Conservation (phyloP, 768 basidiomycete species). For the Tricholoma sp. region DNA sequence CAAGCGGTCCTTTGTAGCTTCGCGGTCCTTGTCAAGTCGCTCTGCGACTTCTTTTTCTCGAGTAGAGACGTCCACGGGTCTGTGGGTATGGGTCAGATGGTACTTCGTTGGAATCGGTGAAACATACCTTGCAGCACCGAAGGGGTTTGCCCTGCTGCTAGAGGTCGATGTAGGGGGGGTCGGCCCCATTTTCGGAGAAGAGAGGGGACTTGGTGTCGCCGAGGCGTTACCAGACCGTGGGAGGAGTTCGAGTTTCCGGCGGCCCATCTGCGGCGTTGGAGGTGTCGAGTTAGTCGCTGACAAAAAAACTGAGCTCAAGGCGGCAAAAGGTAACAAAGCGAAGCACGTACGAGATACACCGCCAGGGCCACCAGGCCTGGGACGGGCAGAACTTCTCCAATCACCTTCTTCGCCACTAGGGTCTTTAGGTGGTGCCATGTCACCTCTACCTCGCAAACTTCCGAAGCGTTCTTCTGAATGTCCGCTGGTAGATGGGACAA, state of each 20-base stretch:
- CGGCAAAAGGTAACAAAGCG: background rate
- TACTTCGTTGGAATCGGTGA: background rate
- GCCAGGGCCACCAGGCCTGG: constrained; percentile 31
- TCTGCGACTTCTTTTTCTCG: constrained; percentile 74
- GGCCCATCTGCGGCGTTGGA: constrained; percentile 73
- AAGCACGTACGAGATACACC: constrained; percentile 59
- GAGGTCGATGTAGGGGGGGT: constrained; percentile 27
- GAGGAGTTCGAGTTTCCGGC: constrained; percentile 80
- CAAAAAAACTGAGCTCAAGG: background rate
- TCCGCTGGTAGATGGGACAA: constrained; percentile 49
- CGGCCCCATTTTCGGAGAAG: constrained; percentile 69
- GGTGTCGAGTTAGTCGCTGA: constrained; percentile 70
- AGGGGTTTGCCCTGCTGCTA: constrained; percentile 61
- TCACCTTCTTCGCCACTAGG: constrained; percentile 53
- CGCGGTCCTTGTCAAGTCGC: constrained; percentile 63
- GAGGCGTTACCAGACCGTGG: constrained; percentile 72
- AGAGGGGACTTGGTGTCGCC: constrained; percentile 66
- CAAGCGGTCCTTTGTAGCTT: constrained; percentile 49
- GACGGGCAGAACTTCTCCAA: constrained; percentile 55
- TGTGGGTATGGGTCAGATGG: constrained; percentile 21
- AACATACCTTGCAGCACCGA: constrained; percentile 77
- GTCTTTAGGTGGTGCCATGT: constrained; percentile 50
- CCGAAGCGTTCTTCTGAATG: constrained; percentile 39
- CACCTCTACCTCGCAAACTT: constrained; percentile 43
- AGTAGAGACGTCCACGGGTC: constrained; percentile 79